phyloP scores from a whole-genome alignment of 345 rosid species.

The Odontarrhena argentea region DNA sequence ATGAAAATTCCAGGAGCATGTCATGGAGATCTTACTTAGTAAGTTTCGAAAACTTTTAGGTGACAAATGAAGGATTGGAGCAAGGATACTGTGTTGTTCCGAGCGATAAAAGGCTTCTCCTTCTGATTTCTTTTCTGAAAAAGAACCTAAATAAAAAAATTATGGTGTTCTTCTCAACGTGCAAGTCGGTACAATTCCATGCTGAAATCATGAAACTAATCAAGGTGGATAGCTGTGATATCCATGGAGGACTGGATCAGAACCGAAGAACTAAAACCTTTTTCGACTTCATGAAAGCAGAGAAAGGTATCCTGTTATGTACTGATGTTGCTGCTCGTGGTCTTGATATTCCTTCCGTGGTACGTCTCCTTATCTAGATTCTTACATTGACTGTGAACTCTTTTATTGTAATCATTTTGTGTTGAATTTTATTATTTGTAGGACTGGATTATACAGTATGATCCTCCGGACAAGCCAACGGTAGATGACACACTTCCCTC shows the following conservation, averaged over 20 bases:
- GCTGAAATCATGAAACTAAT: constrained; percentile 80
- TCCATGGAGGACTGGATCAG: constrained; percentile 95
- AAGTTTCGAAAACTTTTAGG: constrained; percentile 50
- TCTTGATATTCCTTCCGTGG: constrained; percentile 98
- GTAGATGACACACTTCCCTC: constrained; percentile 28
- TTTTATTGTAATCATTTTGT: constrained; percentile 11
- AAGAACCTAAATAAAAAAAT: constrained; percentile 87
- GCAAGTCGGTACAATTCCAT: constrained; percentile 91
- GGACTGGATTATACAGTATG: constrained; percentile 99
- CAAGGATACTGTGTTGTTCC: constrained; percentile 95
- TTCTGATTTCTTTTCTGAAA: constrained; percentile 87
- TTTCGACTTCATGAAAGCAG: constrained; percentile 88
- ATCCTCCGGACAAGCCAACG: constrained; percentile 99
- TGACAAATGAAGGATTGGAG: constrained; percentile 92
- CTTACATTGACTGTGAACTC: not conserved
- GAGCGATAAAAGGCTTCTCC: constrained; percentile 77
- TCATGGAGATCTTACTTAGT: not conserved
- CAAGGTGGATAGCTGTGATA: constrained; percentile 75
- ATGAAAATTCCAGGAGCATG: constrained; percentile 17
- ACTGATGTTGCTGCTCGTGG: constrained; percentile 99
- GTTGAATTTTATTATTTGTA: constrained; percentile 38
- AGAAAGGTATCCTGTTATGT: constrained; percentile 91
- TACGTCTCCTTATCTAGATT: constrained; percentile 36
- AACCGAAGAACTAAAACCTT: constrained; percentile 89
- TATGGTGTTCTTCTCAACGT: constrained; percentile 99